A percentile compares a stretch with the other conserved stretches of the same genome.
phyloP scores from a whole-genome alignment of 345 rosid species.

The Pseudoturritis turrita region DNA sequence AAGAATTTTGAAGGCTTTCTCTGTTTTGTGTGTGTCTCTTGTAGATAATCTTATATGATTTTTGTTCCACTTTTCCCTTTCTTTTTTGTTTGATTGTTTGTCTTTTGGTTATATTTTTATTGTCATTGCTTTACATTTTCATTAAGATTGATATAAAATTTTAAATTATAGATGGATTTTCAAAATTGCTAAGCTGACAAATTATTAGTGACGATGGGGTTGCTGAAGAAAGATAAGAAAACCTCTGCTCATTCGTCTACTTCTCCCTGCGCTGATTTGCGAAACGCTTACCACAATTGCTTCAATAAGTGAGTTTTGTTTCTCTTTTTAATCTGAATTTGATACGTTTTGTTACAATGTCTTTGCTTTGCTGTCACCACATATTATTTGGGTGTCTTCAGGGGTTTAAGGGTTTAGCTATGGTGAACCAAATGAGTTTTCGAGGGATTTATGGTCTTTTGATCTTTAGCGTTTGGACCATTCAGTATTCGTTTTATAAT shows the following conservation, averaged over 20 bases:
- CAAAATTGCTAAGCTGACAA: not conserved
- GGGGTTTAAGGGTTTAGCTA: not conserved
- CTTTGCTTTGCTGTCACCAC: no score
- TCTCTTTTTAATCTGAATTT: not conserved
- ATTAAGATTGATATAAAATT: not conserved
- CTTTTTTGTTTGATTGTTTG: not conserved
- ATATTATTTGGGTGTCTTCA: no score
- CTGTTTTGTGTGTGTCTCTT: not conserved
- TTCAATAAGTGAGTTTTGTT: slow-evolving; percentile 57
- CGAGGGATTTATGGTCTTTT: no score
- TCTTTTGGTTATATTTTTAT: not conserved
- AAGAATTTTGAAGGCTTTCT: not conserved
- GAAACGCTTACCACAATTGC: slow-evolving; percentile 73
- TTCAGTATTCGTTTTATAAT: not conserved
- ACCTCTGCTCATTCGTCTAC: slow-evolving; percentile 45
- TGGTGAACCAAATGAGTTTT: not conserved
- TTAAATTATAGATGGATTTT: slow-evolving; percentile 2
- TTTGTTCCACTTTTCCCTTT: not conserved
- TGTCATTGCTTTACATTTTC: not conserved
- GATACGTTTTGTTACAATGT: no score
- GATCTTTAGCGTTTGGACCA: not conserved
- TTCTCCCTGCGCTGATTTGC: slow-evolving; percentile 68
- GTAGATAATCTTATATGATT: not conserved
- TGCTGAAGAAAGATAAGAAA: slow-evolving; percentile 30
- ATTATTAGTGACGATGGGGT: slow-evolving; percentile 36